Evolutionary conservation across 139 green algal species (phyloP).

Genomic region (Monoraphidium neglectum): DNA sequence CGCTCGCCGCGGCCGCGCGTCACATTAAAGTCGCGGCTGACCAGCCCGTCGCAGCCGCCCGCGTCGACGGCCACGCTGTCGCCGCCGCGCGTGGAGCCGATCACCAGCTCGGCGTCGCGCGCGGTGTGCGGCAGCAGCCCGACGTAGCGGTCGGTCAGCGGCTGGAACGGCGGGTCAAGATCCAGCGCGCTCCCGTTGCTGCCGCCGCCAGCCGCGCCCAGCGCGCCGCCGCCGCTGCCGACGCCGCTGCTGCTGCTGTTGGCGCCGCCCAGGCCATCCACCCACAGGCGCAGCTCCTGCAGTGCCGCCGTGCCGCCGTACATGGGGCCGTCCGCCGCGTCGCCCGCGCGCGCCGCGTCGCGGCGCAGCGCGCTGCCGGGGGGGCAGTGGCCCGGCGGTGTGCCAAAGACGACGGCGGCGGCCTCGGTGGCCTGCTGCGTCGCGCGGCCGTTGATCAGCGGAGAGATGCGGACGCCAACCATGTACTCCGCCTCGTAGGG

Average conservation of each 20-base stretch:
- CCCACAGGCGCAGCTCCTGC: slow-evolving; percentile 20
- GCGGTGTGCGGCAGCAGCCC: slow-evolving; percentile 13
- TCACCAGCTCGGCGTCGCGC: slow-evolving; percentile 5
- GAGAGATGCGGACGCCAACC: slow-evolving; percentile 10
- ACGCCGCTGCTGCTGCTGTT: neutral
- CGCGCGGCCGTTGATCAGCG: slow-evolving; percentile 1
- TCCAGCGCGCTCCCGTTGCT: neutral
- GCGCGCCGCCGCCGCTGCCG: no score
- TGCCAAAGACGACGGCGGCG: slow-evolving; percentile 23
- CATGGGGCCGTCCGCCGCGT: neutral
- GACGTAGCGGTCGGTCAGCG: slow-evolving; percentile 17
- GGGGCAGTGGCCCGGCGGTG: slow-evolving; percentile 21
- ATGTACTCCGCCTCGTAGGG: slow-evolving; percentile 20
- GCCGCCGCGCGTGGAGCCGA: slow-evolving; percentile 13
- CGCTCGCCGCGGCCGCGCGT: neutral
- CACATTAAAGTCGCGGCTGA: slow-evolving; percentile 13
- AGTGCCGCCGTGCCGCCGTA: slow-evolving; percentile 25
- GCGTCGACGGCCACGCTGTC: slow-evolving; percentile 23
- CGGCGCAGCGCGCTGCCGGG: slow-evolving; percentile 7
- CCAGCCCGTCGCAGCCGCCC: slow-evolving; percentile 1
- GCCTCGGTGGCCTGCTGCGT: slow-evolving; percentile 2
- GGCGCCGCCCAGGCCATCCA: neutral
- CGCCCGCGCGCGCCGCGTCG: neutral
- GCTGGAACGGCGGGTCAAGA: slow-evolving; percentile 29
- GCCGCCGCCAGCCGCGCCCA: no score